Evolutionary conservation across 305 asterid genomes (phyloP), one percentile per base, ranked within the genome.

Genomic region (Fraxinus xanthoxyloides): DNA sequence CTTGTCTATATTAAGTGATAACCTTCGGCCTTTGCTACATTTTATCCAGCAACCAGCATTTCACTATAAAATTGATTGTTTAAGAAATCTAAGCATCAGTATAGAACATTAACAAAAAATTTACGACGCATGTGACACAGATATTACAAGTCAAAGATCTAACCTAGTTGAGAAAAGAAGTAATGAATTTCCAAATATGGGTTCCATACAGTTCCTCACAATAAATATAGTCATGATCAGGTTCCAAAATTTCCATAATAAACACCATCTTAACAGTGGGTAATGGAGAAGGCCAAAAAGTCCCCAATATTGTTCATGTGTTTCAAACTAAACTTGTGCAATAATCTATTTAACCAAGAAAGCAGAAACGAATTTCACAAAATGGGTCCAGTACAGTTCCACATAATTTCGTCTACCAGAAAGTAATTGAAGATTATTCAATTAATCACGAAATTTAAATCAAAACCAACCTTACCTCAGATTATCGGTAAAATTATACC

Each of bases 401-500:
- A 69, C 30, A 34, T 70, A 43, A 43, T 46, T 77, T 77, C 70
- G 6, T n/a, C 38, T 21, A 77, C 23, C 43, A 77, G 10, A 12
- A 76, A 46, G 23, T 24, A 51, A 48, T 54, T 17, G 28, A 54
- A 26, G 0, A 54, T 7, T 77, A 51, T 3, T 77, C 56, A 75
- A 77, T 46, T 77, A 15, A 30, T 30, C 72, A 28, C 21, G 65
- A 28, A 30, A 32, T 61, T 48, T 69, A 26, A 23, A 72, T 28
- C 34, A 79, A 17, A 75, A 31, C 23, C 4, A 31, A 69, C 78
- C 81, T 74, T 30, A 23, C 19, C 28, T 56, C 85, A 21, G 86
- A 87, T 78, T 84, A 59, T 24, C 28, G 2, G 75, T 34, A 32
- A 54, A 72, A 69, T 87, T 87, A 89, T 26, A 90, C 93, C 69